Conservation (phyloP, 2,329 filamentous ascomycete genomes). For the Aspergillus fischeri region DNA sequence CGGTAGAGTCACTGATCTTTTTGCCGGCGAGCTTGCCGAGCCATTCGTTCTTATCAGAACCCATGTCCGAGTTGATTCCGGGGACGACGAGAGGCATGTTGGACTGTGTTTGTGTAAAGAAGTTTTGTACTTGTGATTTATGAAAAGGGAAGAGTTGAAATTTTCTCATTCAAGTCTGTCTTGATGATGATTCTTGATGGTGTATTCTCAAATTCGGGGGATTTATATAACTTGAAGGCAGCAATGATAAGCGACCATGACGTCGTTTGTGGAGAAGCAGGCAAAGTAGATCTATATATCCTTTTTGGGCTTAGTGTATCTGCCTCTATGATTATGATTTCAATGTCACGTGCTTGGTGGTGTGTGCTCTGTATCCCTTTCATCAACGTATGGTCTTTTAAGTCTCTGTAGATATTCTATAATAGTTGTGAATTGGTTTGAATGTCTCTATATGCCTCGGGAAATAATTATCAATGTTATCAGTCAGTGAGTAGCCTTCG, state of each 20-base stretch:
- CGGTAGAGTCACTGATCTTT: slow-evolving; percentile 37
- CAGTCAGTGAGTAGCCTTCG: not conserved
- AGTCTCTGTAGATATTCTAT: too few species aligned
- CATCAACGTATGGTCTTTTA: not conserved
- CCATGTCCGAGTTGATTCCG: slow-evolving; percentile 33
- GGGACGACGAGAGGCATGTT: slow-evolving; percentile 48
- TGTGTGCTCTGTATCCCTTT: not conserved
- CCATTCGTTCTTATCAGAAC: slow-evolving; percentile 39
- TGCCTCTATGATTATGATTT: too few species aligned
- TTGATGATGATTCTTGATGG: not conserved
- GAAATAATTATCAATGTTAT: not conserved
- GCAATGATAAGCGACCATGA: not conserved
- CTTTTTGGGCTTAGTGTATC: not conserved
- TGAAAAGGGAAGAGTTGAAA: not conserved
- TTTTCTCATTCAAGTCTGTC: not conserved
- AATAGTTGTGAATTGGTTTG: not conserved
- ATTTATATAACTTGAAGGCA: not conserved
- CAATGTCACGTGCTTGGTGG: not conserved
- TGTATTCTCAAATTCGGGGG: not conserved
- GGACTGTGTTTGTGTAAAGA: not conserved
- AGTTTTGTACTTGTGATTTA: not conserved
- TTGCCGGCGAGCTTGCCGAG: slow-evolving; percentile 44
- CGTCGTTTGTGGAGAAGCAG: not conserved
- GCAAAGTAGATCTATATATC: not conserved
- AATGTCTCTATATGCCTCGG: not conserved